These are phyloP conservation scores for Acrocalymma vagum DNA, from an alignment of 2,329 filamentous ascomycete genomes.

Conservation along the genomic window DNA sequence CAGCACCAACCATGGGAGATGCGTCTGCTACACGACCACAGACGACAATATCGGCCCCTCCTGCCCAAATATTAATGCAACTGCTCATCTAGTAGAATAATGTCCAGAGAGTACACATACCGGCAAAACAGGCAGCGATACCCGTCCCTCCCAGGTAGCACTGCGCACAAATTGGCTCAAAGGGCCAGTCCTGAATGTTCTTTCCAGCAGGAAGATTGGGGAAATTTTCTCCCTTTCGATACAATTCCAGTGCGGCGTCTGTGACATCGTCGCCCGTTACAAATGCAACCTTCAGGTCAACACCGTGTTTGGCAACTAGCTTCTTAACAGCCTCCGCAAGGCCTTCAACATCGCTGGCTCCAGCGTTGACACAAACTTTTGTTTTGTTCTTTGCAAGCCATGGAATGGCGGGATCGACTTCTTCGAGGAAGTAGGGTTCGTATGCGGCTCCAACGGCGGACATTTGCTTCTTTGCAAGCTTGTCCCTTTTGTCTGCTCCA, in stretches of 20 bases:
- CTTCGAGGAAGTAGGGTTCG: conserved; percentile 29
- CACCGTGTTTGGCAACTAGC: conserved; percentile 23
- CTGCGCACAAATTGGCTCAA: conserved; percentile 33
- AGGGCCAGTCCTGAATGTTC: conserved; percentile 31
- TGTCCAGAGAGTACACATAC: conserved; percentile 2
- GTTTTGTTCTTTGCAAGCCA: conserved; percentile 30
- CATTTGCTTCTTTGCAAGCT: conserved; percentile 23
- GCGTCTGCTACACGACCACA: conserved; percentile 33
- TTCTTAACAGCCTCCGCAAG: conserved; percentile 23
- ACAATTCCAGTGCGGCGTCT: conserved; percentile 24
- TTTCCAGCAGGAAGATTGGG: conserved; percentile 28
- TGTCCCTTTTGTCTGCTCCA: conserved; percentile 27
- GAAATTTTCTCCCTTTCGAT: conserved; percentile 29
- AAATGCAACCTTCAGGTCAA: conserved; percentile 51
- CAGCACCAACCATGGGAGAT: conserved; percentile 58
- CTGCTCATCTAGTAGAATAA: not conserved
- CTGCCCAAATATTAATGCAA: conserved; percentile 1
- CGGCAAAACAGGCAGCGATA: conserved; percentile 28
- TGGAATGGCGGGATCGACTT: conserved; percentile 29
- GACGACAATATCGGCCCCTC: conserved; percentile 33
- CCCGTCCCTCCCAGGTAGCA: conserved; percentile 34
- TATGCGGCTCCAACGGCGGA: conserved; percentile 29
- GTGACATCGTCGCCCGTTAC: conserved; percentile 55
- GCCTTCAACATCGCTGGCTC: conserved; percentile 26
- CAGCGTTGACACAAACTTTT: conserved; percentile 30